Percentiles rank a stretch among this genome's conserved stretches.
Evolutionary conservation across 2,329 filamentous ascomycete species (phyloP).

Genomic region (Xylariaceae sp.): DNA sequence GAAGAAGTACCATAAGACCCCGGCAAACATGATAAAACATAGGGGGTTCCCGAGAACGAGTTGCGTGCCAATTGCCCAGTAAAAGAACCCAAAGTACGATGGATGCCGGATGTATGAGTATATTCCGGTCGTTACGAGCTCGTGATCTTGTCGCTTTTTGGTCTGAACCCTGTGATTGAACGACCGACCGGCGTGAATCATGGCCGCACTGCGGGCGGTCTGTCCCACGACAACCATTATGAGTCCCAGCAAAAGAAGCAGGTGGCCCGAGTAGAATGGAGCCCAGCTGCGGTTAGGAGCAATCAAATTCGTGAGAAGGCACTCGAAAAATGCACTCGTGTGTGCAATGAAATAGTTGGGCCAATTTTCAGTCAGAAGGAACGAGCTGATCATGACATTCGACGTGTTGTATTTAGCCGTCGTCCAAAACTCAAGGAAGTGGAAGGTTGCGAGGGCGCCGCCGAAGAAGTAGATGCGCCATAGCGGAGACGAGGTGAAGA

Average conservation of each 20-base stretch:
- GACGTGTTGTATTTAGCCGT: constrained; percentile 81
- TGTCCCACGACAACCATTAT: constrained; percentile 67
- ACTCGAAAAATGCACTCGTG: constrained; percentile 68
- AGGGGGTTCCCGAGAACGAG: constrained; percentile 79
- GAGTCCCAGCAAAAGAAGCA: constrained; percentile 55
- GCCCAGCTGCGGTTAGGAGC: constrained; percentile 48
- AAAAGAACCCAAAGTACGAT: constrained; percentile 97
- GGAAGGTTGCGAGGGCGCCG: constrained; percentile 69
- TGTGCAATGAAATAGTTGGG: constrained; percentile 81
- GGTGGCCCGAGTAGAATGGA: constrained; percentile 37
- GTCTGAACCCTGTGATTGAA: constrained; percentile 88
- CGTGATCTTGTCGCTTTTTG: constrained; percentile 63
- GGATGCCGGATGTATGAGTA: constrained; percentile 78
- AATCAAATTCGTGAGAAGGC: constrained; percentile 54
- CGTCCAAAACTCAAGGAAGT: constrained; percentile 94
- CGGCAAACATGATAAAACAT: constrained; percentile 69
- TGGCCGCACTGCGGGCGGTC: constrained; percentile 70
- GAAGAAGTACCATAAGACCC: constrained; percentile 86
- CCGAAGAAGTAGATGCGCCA: constrained; percentile 67
- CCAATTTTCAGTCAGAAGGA: constrained; percentile 82
- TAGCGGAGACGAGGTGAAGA: constrained; percentile 39
- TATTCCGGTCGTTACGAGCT: constrained; percentile 77
- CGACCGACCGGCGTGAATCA: constrained; percentile 82
- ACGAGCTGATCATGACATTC: constrained; percentile 67
- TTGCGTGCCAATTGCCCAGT: constrained; percentile 96